phyloP scores from a whole-genome alignment of 257 asterid genomes.

The Gentiana macrophylla region DNA sequence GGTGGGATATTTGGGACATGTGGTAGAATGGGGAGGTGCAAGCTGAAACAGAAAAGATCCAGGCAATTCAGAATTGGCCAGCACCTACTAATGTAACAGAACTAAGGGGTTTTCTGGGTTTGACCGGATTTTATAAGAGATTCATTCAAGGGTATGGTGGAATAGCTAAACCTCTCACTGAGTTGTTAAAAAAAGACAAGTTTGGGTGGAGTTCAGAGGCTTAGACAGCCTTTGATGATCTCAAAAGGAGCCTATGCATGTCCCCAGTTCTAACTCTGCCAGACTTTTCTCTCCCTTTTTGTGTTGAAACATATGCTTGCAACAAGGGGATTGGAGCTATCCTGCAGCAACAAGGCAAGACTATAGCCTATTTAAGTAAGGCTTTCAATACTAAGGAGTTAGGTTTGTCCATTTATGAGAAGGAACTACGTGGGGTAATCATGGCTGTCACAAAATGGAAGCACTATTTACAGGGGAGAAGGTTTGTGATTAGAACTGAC shows the following conservation, averaged over 20 bases:
- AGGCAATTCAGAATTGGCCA: too few relatives aligned
- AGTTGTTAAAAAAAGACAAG: fast-evolving
- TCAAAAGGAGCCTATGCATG: neutral
- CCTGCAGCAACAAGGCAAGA: neutral
- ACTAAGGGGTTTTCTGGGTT: neutral
- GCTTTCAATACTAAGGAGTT: neutral
- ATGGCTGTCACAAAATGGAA: too few relatives aligned
- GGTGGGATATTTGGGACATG: too few relatives aligned
- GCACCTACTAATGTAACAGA: too few relatives aligned
- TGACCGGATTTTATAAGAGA: neutral
- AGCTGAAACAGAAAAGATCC: too few relatives aligned
- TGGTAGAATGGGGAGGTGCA: too few relatives aligned
- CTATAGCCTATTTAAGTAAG: neutral
- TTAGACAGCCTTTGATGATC: fast-evolving
- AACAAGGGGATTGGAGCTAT: too few relatives aligned
- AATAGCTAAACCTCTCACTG: neutral
- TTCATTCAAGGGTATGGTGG: neutral
- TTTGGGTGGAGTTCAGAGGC: neutral
- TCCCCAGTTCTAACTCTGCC: neutral
- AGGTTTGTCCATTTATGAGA: too few relatives aligned
- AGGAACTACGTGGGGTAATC: too few relatives aligned
- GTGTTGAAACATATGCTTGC: too few relatives aligned
- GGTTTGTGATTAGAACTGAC: neutral
- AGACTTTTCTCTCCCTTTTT: neutral
- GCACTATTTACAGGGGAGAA: too few relatives aligned